Base-by-base conservation (phyloP, 2,329 filamentous ascomycete genomes). In the Aspergillus sp. region DNA sequence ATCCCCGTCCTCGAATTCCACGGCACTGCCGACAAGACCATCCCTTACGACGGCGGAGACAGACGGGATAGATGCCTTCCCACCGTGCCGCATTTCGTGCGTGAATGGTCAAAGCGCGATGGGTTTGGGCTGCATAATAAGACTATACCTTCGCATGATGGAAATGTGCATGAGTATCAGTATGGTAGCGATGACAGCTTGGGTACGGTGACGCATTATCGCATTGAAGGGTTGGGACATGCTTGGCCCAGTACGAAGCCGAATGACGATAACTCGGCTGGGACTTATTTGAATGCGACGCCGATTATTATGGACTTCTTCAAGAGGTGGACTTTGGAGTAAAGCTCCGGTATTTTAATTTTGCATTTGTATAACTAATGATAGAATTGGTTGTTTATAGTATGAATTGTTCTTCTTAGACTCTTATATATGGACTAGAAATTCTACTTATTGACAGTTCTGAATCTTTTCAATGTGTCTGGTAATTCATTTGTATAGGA, bases 11-110 rank as follows among this genome's bases (percentile, higher is more conserved):
- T 59, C 7, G 52, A 55, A 19, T 57, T 58, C 37, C 57, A 59
- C 26, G 54, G 57, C 12, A 49, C 46, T 2, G 39, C 31, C 1
- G 56, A 59, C 36, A 48, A 48, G 4, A 66, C 62, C 1, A 73
- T 74, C 28, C 51, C 59, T 0, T 75, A 74, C 44, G 28, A 37
- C 1, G 71, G 69, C 13, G 66, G 66, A 4, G 43, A 37, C 10
- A 44, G 50, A 11, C 44, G 49, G 7, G 48, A 43, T 2, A 42
- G 45, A 11, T 51, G 48, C 37, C 41, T 57, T 9, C 58, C 57
- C 6, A 30, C 50, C n/a, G 51, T 61, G 10, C 47, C 43, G 11
- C 42, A 53, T 40, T 57, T 47, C 40, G 43, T 56, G 11, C 29
- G 37, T 9, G 43, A 52, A 32, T 61, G 58, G 56, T 48, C 54